Percentiles rank a stretch among this genome's conserved stretches.
phyloP scores from a whole-genome alignment of 805 yeast genomes.

The Ogataea parapolymorpha region DNA sequence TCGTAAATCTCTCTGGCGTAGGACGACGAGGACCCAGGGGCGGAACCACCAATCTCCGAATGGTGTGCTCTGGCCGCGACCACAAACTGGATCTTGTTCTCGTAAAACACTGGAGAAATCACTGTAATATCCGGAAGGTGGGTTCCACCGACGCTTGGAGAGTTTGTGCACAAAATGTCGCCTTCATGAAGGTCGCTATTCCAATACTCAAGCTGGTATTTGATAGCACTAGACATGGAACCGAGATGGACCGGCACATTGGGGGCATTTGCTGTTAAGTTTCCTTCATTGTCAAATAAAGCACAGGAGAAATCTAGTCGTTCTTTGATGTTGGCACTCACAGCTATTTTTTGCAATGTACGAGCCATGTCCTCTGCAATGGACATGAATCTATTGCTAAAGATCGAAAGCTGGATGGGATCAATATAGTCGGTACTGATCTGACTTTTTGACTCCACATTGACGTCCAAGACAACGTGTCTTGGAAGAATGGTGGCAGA shows the following conservation, averaged over 20 bases:
- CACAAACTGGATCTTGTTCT: conserved; percentile 45
- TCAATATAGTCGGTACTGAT: conserved; percentile 39
- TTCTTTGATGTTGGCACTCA: conserved; percentile 46
- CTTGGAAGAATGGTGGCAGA: conserved; percentile 33
- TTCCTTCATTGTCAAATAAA: conserved; percentile 43
- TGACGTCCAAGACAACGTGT: conserved; percentile 31
- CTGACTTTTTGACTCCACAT: conserved; percentile 30
- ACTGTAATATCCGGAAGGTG: conserved; percentile 53
- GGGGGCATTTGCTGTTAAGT: conserved; percentile 27
- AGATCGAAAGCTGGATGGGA: conserved; percentile 43
- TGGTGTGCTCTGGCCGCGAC: conserved; percentile 61
- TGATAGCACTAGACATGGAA: conserved; percentile 43
- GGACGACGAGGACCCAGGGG: conserved; percentile 57
- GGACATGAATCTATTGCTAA: conserved; percentile 46
- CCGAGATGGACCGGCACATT: conserved; percentile 48
- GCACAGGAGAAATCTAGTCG: conserved; percentile 49
- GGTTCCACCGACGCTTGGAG: conserved; percentile 45
- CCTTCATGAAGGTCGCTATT: conserved; percentile 37
- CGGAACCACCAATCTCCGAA: conserved; percentile 60
- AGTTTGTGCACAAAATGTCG: conserved; percentile 42
- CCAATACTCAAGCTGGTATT: conserved; percentile 38
- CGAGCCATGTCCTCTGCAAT: conserved; percentile 50
- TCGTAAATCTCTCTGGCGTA: conserved; percentile 50
- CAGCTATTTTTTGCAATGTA: conserved; percentile 42
- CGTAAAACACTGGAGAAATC: conserved; percentile 51